Conservation (phyloP, 176 grass and related monocot species). For the Oryza glaberrima region DNA sequence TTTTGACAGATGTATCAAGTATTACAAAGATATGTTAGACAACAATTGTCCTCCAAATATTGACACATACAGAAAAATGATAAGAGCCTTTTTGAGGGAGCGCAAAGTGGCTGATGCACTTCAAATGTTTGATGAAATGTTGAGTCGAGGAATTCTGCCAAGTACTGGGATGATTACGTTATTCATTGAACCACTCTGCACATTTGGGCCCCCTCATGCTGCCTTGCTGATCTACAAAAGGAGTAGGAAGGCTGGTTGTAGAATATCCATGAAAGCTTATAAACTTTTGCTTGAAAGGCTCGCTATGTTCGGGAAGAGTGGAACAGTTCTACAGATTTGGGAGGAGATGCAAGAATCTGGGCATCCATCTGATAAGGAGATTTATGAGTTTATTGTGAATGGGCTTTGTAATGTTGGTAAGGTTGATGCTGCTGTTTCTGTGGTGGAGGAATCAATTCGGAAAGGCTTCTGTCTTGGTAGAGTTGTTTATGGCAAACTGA, state of each 20-base stretch:
- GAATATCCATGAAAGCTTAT: constrained; percentile 77
- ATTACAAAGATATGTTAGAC: constrained; percentile 75
- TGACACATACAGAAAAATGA: constrained; percentile 64
- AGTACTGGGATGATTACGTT: constrained; percentile 73
- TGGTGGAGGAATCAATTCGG: constrained; percentile 76
- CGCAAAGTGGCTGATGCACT: constrained; percentile 87
- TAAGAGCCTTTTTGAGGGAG: constrained; percentile 60
- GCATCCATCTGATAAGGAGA: constrained; percentile 66
- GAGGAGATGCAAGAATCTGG: constrained; percentile 80
- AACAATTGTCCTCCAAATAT: constrained; percentile 60
- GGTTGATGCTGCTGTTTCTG: constrained; percentile 77
- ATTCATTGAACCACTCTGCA: constrained; percentile 71
- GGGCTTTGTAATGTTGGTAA: constrained; percentile 88
- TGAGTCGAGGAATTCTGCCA: constrained; percentile 59
- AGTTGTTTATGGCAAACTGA: constrained; percentile 82
- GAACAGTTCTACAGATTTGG: constrained; percentile 74
- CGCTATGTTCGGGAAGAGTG: constrained; percentile 81
- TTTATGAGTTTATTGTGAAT: constrained; percentile 87
- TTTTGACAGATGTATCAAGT: constrained; percentile 63
- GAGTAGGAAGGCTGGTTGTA: constrained; percentile 79
- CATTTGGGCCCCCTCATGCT: constrained; percentile 83
- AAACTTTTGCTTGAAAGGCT: constrained; percentile 89
- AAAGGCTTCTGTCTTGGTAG: constrained; percentile 71
- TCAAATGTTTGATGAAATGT: constrained; percentile 79
- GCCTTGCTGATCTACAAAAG: constrained; percentile 80